Evolutionary conservation across 306 rosid species (phyloP).

Genomic region (Cicer yamashitae): DNA sequence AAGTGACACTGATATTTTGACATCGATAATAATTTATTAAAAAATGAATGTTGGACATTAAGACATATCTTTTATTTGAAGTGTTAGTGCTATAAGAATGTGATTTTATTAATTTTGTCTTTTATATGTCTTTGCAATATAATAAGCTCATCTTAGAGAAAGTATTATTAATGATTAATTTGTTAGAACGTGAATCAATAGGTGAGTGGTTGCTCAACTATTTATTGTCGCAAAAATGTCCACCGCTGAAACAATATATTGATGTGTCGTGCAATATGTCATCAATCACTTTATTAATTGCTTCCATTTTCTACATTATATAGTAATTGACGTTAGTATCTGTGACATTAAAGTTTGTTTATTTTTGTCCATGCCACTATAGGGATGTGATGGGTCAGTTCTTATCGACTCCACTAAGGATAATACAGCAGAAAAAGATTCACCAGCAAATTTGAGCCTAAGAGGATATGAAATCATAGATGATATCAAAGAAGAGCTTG

Average conservation of each 20-base stretch:
- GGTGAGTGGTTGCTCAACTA: conserved; percentile 43
- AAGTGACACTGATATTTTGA: no score
- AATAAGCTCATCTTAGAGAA: no score
- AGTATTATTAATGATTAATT: neutral
- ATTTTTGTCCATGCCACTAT: neutral
- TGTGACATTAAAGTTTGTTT: neutral
- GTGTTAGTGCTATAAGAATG: no score
- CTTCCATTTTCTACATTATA: conserved; percentile 13
- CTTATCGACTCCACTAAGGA: conserved; percentile 75
- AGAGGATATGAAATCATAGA: conserved; percentile 87
- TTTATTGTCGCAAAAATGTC: conserved; percentile 42
- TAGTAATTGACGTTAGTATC: neutral
- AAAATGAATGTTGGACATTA: no score
- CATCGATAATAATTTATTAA: no score
- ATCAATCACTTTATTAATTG: neutral
- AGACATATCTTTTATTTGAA: no score
- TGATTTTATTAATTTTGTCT: no score
- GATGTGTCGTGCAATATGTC: conserved; percentile 24
- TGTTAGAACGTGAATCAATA: conserved; percentile 34
- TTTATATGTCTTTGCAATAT: no score
- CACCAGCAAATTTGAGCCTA: conserved; percentile 85
- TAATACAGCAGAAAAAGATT: conserved; percentile 88
- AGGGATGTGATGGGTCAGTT: conserved; percentile 94
- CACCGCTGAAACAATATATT: conserved; percentile 32
- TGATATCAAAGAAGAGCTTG: conserved; percentile 69